Base-by-base conservation (phyloP, 306 rosid species). In the Cajanus cajan region DNA sequence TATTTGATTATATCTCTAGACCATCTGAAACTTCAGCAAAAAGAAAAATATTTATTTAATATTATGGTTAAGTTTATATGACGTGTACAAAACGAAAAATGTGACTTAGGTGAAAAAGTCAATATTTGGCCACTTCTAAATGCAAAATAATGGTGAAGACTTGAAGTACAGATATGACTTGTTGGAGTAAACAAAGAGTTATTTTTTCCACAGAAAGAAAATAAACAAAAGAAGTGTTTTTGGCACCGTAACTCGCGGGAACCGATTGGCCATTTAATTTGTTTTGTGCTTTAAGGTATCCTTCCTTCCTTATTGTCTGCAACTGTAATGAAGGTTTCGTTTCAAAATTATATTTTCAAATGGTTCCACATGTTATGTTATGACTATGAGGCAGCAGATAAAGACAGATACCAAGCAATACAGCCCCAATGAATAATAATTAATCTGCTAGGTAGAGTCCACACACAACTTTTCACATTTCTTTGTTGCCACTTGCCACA, bases 301-400 rank as follows among this genome's bases (percentile, higher is more conserved):
- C 31, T 28, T 28, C 31, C 31, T 28, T 28, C 31, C 31, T 28
- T 67, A 47, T 80, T 28, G 31, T 28, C 31, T 28, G 31, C 3
- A 28, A 28, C 31, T 28, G 31, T 28, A 3, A 28, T 28, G 31
- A 28, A 28, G 31, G 31, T 28, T 28, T 28, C 31, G 31, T 28
- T 28, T 28, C 31, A 28, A 28, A 28, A 28, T 28, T 28, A 28
- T 28, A 28, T 28, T 28, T 28, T 28, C 31, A 28, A 28, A 28
- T 28, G 31, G 31, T 28, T 28, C 31, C 31, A 28, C 31, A 28
- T 28, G n/a, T n/a, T n/a, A n/a, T n/a, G n/a, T n/a, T n/a, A n/a
- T n/a, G n/a, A n/a, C n/a, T 34, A 76, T 62, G 62, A 76, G 72
- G 72, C 47, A 63, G 72, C 39, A 44, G 39, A 63, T 76, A 45